Conservation (phyloP, 371 early-diverging fungal genomes). For the Mucor racemosus region DNA sequence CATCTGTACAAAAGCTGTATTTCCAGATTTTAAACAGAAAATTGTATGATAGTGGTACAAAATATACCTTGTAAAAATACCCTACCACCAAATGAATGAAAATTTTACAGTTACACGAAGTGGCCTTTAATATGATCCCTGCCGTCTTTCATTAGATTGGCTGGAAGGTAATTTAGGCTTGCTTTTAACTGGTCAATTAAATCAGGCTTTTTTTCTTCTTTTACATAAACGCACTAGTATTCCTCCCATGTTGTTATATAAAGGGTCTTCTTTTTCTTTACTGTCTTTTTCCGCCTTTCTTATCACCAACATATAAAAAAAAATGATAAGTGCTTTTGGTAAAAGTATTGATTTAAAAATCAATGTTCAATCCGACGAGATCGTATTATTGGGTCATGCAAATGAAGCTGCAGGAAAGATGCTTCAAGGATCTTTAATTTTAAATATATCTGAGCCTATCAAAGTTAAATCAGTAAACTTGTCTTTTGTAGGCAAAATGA, state of each 20-base stretch:
- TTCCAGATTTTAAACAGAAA: background rate
- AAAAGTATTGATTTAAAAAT: conserved; percentile 34
- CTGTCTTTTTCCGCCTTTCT: background rate
- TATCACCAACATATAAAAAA: background rate
- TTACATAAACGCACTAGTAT: background rate
- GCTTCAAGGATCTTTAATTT: conserved; percentile 26
- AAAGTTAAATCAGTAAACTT: conserved; percentile 30
- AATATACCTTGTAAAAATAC: conserved; percentile 6
- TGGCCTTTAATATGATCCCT: background rate
- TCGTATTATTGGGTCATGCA: conserved; percentile 29
- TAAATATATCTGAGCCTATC: conserved; percentile 28
- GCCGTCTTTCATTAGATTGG: background rate
- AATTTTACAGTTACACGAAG: background rate
- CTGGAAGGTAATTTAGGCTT: background rate
- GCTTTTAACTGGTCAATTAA: conserved; percentile 5
- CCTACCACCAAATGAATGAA: background rate
- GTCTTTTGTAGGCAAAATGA: conserved; percentile 38
- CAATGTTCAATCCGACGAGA: conserved; percentile 23
- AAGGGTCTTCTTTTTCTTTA: background rate
- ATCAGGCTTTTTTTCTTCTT: conserved; percentile 5
- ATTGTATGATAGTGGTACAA: background rate
- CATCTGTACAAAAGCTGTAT: background rate
- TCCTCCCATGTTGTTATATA: background rate
- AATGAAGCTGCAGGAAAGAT: conserved; percentile 33
- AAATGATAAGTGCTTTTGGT: conserved; percentile 31